Percentiles rank a stretch among this genome's conserved stretches.
Conservation (phyloP, 2,329 filamentous ascomycete genomes). For the Corinectria fuckeliana region DNA sequence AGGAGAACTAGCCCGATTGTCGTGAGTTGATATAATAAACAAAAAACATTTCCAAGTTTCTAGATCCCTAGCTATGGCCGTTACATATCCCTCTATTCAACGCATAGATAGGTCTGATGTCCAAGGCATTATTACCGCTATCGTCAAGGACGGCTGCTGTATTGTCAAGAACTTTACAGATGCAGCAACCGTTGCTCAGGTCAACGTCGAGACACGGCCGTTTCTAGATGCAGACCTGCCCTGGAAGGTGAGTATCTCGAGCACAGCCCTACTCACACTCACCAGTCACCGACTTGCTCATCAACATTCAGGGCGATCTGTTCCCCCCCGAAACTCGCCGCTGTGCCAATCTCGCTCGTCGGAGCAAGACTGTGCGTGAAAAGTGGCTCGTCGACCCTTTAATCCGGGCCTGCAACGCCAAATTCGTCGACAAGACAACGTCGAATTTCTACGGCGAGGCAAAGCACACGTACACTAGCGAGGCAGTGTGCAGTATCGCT, state of each 20-base stretch:
- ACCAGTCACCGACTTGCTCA: neutral
- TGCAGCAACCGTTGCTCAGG: constrained; percentile 1
- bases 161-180: constrained; percentile 15
- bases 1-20: neutral
- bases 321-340: constrained; percentile 12
- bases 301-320: constrained; percentile 1
- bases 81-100: constrained; percentile 11
- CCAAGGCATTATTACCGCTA: constrained; percentile 9
- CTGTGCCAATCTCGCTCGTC: constrained; percentile 10
- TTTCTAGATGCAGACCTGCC: constrained; percentile 13
- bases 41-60: neutral
- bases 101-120: constrained; percentile 11
- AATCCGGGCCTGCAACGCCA: constrained; percentile 9
- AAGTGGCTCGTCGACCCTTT: constrained; percentile 10
- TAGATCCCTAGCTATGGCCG: neutral
- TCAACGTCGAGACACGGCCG: constrained; percentile 15
- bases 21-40: neutral
- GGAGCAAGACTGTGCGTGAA: constrained; percentile 10
- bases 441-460: constrained; percentile 14
- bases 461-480: constrained; percentile 12
- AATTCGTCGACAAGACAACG: constrained; percentile 13
- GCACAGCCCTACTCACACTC: neutral
- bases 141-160: constrained; percentile 9
- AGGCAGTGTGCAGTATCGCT: constrained; percentile 13
- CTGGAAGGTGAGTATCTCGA: constrained; percentile 2